Evolutionary conservation across 257 asterid genomes (phyloP), one percentile per base, ranked within the genome.

Genomic region (Solanum chiquidenum): DNA sequence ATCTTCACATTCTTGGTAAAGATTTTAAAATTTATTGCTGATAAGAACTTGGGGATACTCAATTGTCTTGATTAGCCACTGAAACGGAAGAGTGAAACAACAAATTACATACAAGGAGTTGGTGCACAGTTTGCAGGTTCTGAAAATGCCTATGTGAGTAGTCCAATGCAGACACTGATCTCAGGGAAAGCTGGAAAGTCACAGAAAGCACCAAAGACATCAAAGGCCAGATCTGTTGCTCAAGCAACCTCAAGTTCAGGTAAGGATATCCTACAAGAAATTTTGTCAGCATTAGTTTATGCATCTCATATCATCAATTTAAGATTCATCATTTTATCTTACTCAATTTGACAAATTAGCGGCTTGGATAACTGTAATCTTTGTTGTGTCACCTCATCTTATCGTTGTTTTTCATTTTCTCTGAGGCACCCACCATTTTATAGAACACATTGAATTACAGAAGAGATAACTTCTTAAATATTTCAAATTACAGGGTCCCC

Each of bases 161-260:
- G 89, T 87, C 87, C 91, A 5, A 84, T 89, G 77, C 94, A 90
- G 90, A 94, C 99, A 80, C 99, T 95, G 31, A 93, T 93, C 34
- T 89, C 98, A 68, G 95, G 93, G 86, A 96, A 94, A 92, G 92
- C 92, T 34, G 96, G 96, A 90, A 97, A 95, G 89, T 88, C 93
- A 83, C 96, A 87, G 91, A 96, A 92, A 87, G 89, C 86, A 68
- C 94, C 99, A 34, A 93, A 96, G 93, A 90, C 94, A 76, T 88
- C 96, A 83, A 97, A 95, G 92, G 90, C 98, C 86, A 95, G 89
- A 93, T 91, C 93, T 87, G 92, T 90, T 83, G 91, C 95, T 37
- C 96, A 90, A 88, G 76, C 87, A 72, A 73, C 90, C 49, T 42
- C 94, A 91, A 93, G 92, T 91, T 89, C 91, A 88, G 98, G 99